Evolutionary conservation across 805 yeast species (phyloP).

Genomic region (Lipomyces yamadae): DNA sequence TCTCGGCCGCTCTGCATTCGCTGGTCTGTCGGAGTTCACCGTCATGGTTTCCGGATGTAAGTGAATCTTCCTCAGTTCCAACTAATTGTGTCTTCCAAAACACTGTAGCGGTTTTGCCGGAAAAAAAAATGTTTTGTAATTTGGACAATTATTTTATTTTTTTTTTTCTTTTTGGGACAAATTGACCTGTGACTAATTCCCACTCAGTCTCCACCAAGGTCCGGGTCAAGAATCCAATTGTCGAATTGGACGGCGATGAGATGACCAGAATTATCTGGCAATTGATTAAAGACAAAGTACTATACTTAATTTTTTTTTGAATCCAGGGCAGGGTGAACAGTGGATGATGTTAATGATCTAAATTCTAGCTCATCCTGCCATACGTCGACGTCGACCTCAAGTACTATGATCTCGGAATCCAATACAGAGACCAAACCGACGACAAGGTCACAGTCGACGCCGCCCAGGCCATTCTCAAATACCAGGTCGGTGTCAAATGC

Average conservation of each 20-base stretch:
- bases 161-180: not conserved
- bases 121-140: not conserved
- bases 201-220: slow-evolving; percentile 55
- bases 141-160: not conserved
- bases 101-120: not conserved
- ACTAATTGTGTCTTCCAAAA: not conserved
- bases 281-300: slow-evolving; percentile 71
- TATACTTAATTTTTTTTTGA: not conserved
- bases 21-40: not conserved
- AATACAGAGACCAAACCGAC: slow-evolving; percentile 82
- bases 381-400: slow-evolving; percentile 84
- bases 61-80: slow-evolving; percentile 2
- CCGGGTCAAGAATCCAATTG: slow-evolving; percentile 83
- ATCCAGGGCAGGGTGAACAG: not conserved
- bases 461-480: slow-evolving; percentile 84
- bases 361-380: slow-evolving; percentile 66
- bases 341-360: not conserved
- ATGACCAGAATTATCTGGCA: slow-evolving; percentile 97
- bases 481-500: slow-evolving; percentile 94
- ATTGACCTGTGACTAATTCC: not conserved
- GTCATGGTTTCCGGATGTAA: slow-evolving; percentile 12
- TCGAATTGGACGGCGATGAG: slow-evolving; percentile 98
- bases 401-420: slow-evolving; percentile 89
- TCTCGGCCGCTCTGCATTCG: not conserved
- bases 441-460: slow-evolving; percentile 89